Evolutionary conservation across 805 yeast genomes (phyloP).

Genomic region (Cyberlindnera americana): DNA sequence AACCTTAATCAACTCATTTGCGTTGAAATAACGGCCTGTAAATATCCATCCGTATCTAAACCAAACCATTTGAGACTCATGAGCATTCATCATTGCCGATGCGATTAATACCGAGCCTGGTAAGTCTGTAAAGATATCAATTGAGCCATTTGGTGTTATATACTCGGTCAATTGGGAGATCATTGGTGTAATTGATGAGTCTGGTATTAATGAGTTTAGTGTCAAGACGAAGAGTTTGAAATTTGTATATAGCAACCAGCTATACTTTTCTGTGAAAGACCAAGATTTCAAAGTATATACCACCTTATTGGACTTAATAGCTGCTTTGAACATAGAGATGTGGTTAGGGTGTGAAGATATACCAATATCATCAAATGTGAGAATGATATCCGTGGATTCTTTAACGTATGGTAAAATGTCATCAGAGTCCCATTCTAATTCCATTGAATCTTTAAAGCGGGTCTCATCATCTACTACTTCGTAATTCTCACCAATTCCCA

Average conservation of each 20-base stretch:
- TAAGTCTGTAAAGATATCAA: slow-evolving; percentile 33
- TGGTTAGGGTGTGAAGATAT: slow-evolving; percentile 91
- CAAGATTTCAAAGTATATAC: slow-evolving; percentile 32
- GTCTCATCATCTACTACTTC: slow-evolving; percentile 44
- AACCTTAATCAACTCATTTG: slow-evolving; percentile 68
- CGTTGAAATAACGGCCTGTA: slow-evolving; percentile 70
- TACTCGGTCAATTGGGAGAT: not conserved
- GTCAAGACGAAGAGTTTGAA: slow-evolving; percentile 1
- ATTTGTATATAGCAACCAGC: slow-evolving; percentile 33
- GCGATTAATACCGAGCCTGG: slow-evolving; percentile 34
- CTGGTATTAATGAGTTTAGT: not conserved
- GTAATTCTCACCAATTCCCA: slow-evolving; percentile 42
- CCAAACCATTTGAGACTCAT: slow-evolving; percentile 92
- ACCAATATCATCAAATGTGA: slow-evolving; percentile 82
- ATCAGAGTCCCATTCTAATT: slow-evolving; percentile 53
- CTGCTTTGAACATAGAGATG: slow-evolving; percentile 53
- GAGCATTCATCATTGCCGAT: slow-evolving; percentile 79
- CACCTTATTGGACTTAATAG: slow-evolving; percentile 9
- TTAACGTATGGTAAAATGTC: slow-evolving; percentile 39
- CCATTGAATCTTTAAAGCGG: slow-evolving; percentile 67
- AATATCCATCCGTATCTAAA: slow-evolving; percentile 86
- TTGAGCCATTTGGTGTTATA: not conserved
- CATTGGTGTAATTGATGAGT: not conserved
- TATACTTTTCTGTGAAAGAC: slow-evolving; percentile 42
- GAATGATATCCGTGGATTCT: slow-evolving; percentile 36